Evolutionary conservation across 2,329 filamentous ascomycete species (phyloP).

Genomic region (Paraconiothyrium brasiliense): DNA sequence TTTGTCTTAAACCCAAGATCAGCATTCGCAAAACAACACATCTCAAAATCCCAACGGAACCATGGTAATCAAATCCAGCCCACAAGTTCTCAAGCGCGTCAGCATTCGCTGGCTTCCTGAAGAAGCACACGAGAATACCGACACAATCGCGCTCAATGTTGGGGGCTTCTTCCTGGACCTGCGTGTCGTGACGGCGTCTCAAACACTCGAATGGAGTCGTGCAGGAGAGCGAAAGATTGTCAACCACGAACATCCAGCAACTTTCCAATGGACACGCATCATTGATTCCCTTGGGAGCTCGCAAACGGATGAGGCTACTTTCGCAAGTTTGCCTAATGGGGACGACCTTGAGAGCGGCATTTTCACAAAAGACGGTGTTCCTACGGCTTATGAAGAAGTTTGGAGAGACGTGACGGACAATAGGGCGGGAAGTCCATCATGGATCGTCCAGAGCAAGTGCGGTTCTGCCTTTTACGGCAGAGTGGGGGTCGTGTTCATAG

Average conservation of each 20-base stretch:
- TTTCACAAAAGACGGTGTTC: conserved; percentile 1
- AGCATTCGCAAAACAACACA: neutral
- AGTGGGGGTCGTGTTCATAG: neutral
- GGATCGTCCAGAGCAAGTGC: conserved; percentile 3
- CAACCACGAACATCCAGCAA: neutral
- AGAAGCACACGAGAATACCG: conserved; percentile 13
- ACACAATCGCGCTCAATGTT: conserved; percentile 16
- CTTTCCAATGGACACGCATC: conserved; percentile 6
- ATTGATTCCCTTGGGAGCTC: conserved; percentile 2
- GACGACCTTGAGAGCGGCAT: conserved; percentile 8
- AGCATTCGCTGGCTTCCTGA: conserved; percentile 17
- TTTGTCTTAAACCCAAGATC: too few relatives aligned
- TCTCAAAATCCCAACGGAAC: neutral
- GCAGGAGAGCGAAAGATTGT: conserved; percentile 6
- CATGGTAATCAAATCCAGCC: conserved; percentile 15
- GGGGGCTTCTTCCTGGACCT: conserved; percentile 16
- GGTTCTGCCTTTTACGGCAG: neutral
- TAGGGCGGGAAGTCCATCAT: neutral
- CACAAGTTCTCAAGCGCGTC: conserved; percentile 16
- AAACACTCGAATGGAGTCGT: conserved; percentile 14
- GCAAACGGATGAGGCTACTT: conserved; percentile 4
- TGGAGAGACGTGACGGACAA: conserved; percentile 7
- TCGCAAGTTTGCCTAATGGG: conserved; percentile 1
- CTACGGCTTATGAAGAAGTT: conserved; percentile 1
- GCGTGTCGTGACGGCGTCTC: conserved; percentile 5